phyloP scores from a whole-genome alignment of 2,329 filamentous ascomycete genomes.

The Sarocladiaceae sp. region DNA sequence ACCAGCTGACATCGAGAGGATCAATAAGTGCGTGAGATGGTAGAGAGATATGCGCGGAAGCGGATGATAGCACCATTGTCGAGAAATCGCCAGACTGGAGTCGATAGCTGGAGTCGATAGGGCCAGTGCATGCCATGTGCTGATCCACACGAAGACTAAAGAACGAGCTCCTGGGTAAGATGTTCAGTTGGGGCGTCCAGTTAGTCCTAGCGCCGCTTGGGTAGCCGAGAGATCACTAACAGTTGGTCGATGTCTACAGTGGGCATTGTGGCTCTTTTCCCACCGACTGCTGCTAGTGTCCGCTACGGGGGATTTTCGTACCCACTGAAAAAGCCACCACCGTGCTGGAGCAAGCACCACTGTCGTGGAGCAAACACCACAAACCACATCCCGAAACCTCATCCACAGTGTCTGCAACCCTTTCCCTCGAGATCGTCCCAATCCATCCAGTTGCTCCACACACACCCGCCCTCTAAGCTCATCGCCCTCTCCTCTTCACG shows the following conservation, averaged over 20 bases:
- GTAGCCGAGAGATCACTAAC: background rate
- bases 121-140: background rate
- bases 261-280: background rate
- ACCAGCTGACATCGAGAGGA: background rate
- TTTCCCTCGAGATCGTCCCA: conserved; percentile 2
- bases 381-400: background rate
- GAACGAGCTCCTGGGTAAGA: conserved; percentile 1
- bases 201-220: background rate
- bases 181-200: background rate
- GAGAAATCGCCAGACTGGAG: background rate
- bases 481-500: background rate
- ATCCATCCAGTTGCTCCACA: conserved; percentile 8
- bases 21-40: background rate
- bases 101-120: no score
- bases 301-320: conserved; percentile 1
- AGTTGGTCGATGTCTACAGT: background rate
- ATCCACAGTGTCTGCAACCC: background rate
- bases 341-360: no score
- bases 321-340: no score
- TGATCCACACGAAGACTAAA: background rate
- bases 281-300: background rate
- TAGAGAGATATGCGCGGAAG: background rate
- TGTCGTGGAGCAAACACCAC: background rate
- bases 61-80: background rate
- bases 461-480: conserved; percentile 5